Conservation (phyloP, 108 stramenopile genomes). For the Skeletonema marinoi region DNA sequence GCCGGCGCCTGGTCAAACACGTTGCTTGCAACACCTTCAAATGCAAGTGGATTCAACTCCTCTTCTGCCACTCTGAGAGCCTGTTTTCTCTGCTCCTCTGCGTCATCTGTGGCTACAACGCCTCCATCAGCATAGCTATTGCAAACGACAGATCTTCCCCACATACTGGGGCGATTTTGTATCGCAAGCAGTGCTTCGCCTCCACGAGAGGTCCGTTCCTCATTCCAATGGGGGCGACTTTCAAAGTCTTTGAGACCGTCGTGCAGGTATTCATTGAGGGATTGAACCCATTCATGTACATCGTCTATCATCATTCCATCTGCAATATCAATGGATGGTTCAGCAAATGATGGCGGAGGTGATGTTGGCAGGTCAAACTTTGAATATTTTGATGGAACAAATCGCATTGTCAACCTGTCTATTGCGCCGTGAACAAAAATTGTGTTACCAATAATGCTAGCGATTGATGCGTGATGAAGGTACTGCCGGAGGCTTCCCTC, state of each 20-base stretch:
- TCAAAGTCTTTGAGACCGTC: constrained; percentile 49
- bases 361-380: constrained; percentile 51
- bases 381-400: constrained; percentile 51
- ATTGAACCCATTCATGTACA: constrained; percentile 59
- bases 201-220: constrained; percentile 52
- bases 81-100: constrained; percentile 35
- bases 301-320: constrained; percentile 30
- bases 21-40: constrained; percentile 64
- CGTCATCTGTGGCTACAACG: constrained; percentile 50
- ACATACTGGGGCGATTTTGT: constrained; percentile 65
- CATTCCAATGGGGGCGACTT: constrained; percentile 53
- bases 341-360: constrained; percentile 23
- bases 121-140: constrained; percentile 66
- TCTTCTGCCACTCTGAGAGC: constrained; percentile 26
- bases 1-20: constrained; percentile 54
- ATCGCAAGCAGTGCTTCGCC: constrained; percentile 62
- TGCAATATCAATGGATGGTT: not conserved
- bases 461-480: constrained; percentile 51
- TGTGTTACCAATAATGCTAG: constrained; percentile 59
- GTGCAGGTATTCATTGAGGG: constrained; percentile 50
- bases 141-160: constrained; percentile 69
- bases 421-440: constrained; percentile 75
- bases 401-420: constrained; percentile 50
- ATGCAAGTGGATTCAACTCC: constrained; percentile 45
- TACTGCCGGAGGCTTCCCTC: constrained; percentile 60